Conservation (phyloP, 2,329 filamentous ascomycete species). For the Talaromyces verruculosus region DNA sequence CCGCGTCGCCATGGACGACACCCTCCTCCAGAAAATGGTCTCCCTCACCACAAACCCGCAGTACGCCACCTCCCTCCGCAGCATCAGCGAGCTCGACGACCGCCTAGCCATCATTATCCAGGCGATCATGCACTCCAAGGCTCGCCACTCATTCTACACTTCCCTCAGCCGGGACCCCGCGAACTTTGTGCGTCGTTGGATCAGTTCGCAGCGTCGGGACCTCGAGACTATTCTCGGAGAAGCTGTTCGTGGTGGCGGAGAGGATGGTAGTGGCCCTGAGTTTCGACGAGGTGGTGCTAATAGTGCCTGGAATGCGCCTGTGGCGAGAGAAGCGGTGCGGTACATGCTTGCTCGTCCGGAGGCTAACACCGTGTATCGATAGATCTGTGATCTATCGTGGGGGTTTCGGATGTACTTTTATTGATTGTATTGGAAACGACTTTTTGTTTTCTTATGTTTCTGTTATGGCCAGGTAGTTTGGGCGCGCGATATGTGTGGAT, state of each 20-base stretch:
- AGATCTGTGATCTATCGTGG: neutral
- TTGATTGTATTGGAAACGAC: slow-evolving; percentile 3
- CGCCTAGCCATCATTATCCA: slow-evolving; percentile 81
- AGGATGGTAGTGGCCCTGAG: slow-evolving; percentile 53
- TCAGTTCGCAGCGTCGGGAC: slow-evolving; percentile 86
- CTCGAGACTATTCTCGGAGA: slow-evolving; percentile 86
- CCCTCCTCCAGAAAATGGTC: slow-evolving; percentile 66
- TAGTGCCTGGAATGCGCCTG: slow-evolving; percentile 63
- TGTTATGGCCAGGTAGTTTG: slow-evolving; percentile 14
- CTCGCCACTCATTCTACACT: slow-evolving; percentile 84
- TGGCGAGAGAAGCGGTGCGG: slow-evolving; percentile 62
- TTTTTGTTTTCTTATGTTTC: neutral
- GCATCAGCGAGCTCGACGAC: slow-evolving; percentile 76
- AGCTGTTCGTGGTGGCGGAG: slow-evolving; percentile 58
- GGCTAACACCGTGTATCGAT: slow-evolving; percentile 24
- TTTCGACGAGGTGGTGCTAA: slow-evolving; percentile 53
- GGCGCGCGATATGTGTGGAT: slow-evolving; percentile 2
- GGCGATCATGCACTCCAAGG: slow-evolving; percentile 78
- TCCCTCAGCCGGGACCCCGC: slow-evolving; percentile 78
- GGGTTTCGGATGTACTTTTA: neutral
- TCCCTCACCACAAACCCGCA: slow-evolving; percentile 67
- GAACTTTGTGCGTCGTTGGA: slow-evolving; percentile 81
- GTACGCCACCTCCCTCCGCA: slow-evolving; percentile 70
- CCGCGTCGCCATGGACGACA: slow-evolving; percentile 79
- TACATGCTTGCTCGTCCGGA: slow-evolving; percentile 58